Conservation (phyloP, 805 yeast species). For the Candida adriatica region DNA sequence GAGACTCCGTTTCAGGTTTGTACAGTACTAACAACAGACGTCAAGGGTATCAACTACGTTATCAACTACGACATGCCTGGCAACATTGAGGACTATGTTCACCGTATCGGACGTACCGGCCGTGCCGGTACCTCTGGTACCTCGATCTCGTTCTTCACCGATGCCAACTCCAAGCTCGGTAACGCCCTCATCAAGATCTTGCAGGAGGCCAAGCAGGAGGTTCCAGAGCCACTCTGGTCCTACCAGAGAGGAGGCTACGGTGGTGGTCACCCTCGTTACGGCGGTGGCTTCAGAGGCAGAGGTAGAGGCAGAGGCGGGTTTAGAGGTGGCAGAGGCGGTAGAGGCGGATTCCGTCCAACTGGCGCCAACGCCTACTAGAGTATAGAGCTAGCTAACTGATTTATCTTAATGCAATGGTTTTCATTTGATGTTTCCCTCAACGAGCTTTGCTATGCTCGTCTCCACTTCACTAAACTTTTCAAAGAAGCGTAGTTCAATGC, state of each 20-base stretch:
- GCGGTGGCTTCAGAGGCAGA: conserved; percentile 32
- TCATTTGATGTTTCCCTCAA: conserved; percentile 10
- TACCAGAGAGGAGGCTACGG: conserved; percentile 73
- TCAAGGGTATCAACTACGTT: conserved; percentile 92
- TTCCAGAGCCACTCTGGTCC: conserved; percentile 74
- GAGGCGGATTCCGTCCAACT: conserved; percentile 14
- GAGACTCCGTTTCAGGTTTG: no score
- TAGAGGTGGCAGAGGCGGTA: conserved; percentile 15
- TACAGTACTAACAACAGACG: conserved; percentile 50
- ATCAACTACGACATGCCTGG: conserved; percentile 97
- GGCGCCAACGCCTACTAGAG: no score
- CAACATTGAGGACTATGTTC: conserved; percentile 97
- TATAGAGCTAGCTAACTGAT: no score
- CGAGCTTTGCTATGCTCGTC: no score
- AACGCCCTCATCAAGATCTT: conserved; percentile 83
- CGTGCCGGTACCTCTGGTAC: conserved; percentile 97
- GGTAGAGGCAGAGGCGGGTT: conserved; percentile 32
- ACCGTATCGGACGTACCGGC: conserved; percentile 94
- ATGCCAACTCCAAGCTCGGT: conserved; percentile 80
- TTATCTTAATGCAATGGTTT: no score
- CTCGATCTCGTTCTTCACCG: conserved; percentile 91
- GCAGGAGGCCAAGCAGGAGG: conserved; percentile 89
- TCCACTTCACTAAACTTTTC: no score
- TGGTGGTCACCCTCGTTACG: conserved; percentile 43
- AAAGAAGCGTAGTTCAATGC: no score